Evolutionary conservation across 2,329 filamentous ascomycete genomes (phyloP).

Genomic region (Claviceps sorghi): DNA sequence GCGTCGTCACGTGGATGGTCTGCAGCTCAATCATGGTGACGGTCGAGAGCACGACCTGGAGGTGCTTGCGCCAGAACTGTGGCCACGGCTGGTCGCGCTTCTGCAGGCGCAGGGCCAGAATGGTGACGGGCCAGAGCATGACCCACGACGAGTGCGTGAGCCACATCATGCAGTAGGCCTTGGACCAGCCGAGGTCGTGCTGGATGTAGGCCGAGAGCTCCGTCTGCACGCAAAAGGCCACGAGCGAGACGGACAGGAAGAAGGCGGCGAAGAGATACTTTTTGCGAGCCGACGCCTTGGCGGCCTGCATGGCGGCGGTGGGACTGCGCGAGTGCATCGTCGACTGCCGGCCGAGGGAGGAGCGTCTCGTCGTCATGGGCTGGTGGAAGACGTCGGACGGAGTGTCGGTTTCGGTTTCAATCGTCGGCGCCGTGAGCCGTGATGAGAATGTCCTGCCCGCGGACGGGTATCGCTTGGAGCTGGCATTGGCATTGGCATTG

Average conservation of each 20-base stretch:
- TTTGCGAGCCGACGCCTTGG: slow-evolving; percentile 41
- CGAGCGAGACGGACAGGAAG: slow-evolving; percentile 68
- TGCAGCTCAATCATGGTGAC: slow-evolving; percentile 74
- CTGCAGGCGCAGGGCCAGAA: slow-evolving; percentile 65
- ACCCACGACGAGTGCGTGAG: slow-evolving; percentile 92
- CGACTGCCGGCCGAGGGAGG: slow-evolving; percentile 31
- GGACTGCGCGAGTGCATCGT: slow-evolving; percentile 69
- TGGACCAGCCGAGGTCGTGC: slow-evolving; percentile 82
- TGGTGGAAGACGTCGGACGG: slow-evolving; percentile 2
- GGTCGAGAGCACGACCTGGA: slow-evolving; percentile 35
- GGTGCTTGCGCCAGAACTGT: slow-evolving; percentile 63
- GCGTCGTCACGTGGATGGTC: slow-evolving; percentile 46
- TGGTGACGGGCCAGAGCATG: slow-evolving; percentile 73
- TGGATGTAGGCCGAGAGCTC: slow-evolving; percentile 94
- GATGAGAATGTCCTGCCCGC: slow-evolving; percentile 5
- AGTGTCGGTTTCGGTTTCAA: slow-evolving; percentile 9
- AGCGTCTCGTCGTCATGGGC: slow-evolving; percentile 4
- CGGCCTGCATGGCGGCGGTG: slow-evolving; percentile 23
- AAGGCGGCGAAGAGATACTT: slow-evolving; percentile 79
- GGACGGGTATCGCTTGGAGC: slow-evolving; percentile 11
- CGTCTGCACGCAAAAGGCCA: slow-evolving; percentile 87
- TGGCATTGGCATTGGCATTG: too few species aligned
- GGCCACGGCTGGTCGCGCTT: slow-evolving; percentile 67
- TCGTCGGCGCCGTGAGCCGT: slow-evolving; percentile 12
- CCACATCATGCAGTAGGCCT: slow-evolving; percentile 99